Conservation (phyloP, 805 yeast genomes). For the Yarrowia bubula region DNA sequence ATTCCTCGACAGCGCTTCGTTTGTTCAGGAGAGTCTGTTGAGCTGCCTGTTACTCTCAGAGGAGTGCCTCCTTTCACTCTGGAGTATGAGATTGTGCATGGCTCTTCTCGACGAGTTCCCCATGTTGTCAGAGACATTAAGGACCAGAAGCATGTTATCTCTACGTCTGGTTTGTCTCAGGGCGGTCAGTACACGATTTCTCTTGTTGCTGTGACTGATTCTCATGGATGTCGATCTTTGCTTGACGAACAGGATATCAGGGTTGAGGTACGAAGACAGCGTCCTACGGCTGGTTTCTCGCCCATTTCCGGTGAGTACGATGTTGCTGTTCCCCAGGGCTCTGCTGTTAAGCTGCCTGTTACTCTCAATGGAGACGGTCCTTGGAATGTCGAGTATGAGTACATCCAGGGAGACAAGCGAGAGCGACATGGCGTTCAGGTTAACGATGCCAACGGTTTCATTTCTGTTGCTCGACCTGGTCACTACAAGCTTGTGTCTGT, state of each 20-base stretch:
- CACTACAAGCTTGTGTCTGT: constrained; percentile 47
- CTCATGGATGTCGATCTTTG: constrained; percentile 74
- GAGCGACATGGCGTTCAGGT: constrained; percentile 20
- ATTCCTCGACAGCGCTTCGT: constrained; percentile 36
- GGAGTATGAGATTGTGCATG: constrained; percentile 63
- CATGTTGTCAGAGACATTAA: constrained; percentile 45
- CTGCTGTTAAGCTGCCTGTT: constrained; percentile 56
- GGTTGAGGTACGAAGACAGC: constrained; percentile 65
- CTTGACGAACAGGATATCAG: constrained; percentile 60
- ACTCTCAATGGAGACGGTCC: constrained; percentile 59
- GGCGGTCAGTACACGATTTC: constrained; percentile 76
- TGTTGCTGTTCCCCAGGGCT: constrained; percentile 51
- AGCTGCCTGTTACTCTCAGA: constrained; percentile 57
- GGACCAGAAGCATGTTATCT: constrained; percentile 43
- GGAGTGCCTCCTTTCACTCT: constrained; percentile 82
- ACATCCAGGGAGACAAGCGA: constrained; percentile 27
- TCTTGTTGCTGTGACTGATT: constrained; percentile 65
- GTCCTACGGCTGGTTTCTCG: constrained; percentile 58
- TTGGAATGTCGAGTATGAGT: constrained; percentile 40
- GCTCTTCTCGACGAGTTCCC: constrained; percentile 49
- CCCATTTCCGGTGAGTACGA: constrained; percentile 40
- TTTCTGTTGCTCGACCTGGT: constrained; percentile 49
- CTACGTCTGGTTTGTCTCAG: constrained; percentile 52
- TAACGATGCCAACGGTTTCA: constrained; percentile 32
- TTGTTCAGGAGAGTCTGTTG: constrained; percentile 50